Conservation (phyloP, 2,329 filamentous ascomycete species). For the Botrytis paeoniae region DNA sequence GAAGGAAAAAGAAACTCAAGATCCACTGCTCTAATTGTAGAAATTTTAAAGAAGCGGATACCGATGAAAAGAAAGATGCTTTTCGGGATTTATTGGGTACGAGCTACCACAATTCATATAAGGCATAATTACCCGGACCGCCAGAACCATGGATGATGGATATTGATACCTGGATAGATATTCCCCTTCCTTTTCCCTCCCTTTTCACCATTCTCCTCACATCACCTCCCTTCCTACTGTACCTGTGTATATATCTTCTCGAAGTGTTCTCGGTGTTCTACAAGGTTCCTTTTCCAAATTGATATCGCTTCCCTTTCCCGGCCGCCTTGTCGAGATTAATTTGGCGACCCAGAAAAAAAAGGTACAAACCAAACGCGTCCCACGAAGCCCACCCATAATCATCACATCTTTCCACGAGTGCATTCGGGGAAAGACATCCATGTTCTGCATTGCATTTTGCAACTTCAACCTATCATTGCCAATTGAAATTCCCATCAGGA, state of each 20-base stretch:
- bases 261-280: constrained; percentile 2
- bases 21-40: constrained; percentile 6
- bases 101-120: background rate
- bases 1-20: background rate
- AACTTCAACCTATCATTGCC: constrained; percentile 7
- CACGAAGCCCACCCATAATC: constrained; percentile 2
- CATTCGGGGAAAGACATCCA: constrained; percentile 12
- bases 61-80: background rate
- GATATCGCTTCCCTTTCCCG: background rate
- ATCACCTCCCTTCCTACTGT: background rate
- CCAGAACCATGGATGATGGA: background rate
- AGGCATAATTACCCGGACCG: background rate
- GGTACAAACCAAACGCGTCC: constrained; percentile 5
- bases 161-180: background rate
- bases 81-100: background rate
- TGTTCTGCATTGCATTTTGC: constrained; percentile 17
- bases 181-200: too few relatives aligned
- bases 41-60: constrained; percentile 10
- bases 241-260: background rate
- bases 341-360: constrained; percentile 12
- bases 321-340: constrained; percentile 17
- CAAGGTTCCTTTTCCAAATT: background rate
- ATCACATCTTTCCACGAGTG: constrained; percentile 6
- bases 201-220: background rate
- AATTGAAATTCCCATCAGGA: constrained; percentile 4